A percentile compares a stretch with the other conserved stretches of the same genome.
phyloP scores from a whole-genome alignment of 352 stramenopile genomes.

The Globisporangium rhizosaccharum region DNA sequence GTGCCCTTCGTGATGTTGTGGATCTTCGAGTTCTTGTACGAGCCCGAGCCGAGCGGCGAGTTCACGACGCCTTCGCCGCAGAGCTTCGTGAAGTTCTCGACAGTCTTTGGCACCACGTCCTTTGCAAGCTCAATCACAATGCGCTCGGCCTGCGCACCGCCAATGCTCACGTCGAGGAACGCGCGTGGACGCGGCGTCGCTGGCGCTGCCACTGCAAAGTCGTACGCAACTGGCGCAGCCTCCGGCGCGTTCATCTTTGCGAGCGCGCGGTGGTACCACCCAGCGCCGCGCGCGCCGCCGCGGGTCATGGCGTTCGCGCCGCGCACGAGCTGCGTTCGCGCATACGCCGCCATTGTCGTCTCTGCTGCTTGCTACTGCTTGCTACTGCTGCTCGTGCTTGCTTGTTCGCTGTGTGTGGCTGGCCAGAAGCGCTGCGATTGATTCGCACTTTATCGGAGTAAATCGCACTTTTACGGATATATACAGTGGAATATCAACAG shows the following conservation, averaged over 20 bases:
- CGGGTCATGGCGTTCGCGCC: constrained; percentile 47
- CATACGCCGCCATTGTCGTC: constrained; percentile 46
- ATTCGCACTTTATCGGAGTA: constrained; percentile 7
- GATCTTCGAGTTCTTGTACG: constrained; percentile 81
- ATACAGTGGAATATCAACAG: background rate
- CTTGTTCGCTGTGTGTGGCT: constrained; percentile 15
- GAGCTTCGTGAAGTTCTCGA: constrained; percentile 74
- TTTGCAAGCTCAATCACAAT: constrained; percentile 80
- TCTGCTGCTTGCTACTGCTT: background rate
- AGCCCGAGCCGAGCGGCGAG: constrained; percentile 46
- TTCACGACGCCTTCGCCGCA: constrained; percentile 67
- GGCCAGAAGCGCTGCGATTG: constrained; percentile 30
- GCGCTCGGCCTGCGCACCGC: constrained; percentile 63
- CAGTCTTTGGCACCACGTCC: constrained; percentile 74
- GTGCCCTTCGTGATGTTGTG: constrained; percentile 83
- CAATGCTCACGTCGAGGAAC: constrained; percentile 82
- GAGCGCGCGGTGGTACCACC: constrained; percentile 81
- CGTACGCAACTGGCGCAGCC: constrained; percentile 49
- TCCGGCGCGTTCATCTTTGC: constrained; percentile 80
- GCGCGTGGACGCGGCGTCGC: constrained; percentile 52
- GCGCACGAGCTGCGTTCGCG: constrained; percentile 54
- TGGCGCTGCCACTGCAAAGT: constrained; percentile 54
- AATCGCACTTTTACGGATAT: constrained; percentile 6
- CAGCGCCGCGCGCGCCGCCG: constrained; percentile 62
- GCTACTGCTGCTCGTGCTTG: background rate